Evolutionary conservation across 495 filamentous ascomycete genomes (phyloP).

Genomic region (Daldinia loculata): DNA sequence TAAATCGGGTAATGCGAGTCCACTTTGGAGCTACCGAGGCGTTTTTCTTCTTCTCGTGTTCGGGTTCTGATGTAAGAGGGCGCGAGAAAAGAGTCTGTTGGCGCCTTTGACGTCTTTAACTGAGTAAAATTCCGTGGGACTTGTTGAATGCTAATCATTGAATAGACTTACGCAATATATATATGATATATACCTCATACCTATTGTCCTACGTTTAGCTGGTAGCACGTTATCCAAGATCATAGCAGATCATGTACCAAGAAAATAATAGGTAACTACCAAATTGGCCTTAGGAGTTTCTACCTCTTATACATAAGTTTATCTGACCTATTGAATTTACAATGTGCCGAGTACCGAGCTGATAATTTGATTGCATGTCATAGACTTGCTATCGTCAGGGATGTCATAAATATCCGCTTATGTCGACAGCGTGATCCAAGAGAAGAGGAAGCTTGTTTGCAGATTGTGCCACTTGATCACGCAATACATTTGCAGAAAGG

Average conservation of each 20-base stretch:
- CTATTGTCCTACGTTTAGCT: neutral
- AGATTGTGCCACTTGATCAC: conserved; percentile 10
- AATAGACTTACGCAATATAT: neutral
- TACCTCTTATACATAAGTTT: neutral
- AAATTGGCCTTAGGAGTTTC: neutral
- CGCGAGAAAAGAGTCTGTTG: neutral
- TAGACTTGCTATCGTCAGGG: neutral
- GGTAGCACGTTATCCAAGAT: neutral
- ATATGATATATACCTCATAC: neutral
- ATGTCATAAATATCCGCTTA: neutral
- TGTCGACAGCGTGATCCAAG: neutral
- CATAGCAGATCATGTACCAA: neutral
- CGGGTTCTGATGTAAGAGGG: neutral
- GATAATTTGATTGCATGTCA: neutral
- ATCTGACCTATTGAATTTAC: neutral
- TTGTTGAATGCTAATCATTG: neutral
- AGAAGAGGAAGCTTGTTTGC: neutral
- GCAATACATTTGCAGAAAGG: conserved; percentile 7
- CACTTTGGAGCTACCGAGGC: neutral
- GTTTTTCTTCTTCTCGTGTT: neutral
- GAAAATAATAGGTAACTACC: neutral
- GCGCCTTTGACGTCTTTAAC: neutral
- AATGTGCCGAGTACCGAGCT: neutral
- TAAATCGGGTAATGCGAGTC: neutral
- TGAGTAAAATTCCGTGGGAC: neutral